phyloP scores from a whole-genome alignment of 2,329 filamentous ascomycete genomes.

The Thielaviopsis punctulata region DNA sequence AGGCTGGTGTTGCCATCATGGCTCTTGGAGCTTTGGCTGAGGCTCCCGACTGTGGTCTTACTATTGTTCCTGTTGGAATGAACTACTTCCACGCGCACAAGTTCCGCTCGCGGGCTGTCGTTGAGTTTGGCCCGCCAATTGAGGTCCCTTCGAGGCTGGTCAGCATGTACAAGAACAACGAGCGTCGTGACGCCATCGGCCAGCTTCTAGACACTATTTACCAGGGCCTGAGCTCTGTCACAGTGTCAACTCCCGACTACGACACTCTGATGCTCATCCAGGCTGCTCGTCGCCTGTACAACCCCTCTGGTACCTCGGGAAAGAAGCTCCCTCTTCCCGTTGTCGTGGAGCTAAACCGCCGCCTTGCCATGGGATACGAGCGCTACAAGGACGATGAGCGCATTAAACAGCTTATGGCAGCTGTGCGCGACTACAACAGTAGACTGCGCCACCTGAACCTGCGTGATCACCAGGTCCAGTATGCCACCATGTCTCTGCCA shows the following conservation, averaged over 20 bases:
- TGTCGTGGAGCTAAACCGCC: constrained; percentile 84
- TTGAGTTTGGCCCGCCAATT: constrained; percentile 84
- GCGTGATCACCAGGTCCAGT: constrained; percentile 86
- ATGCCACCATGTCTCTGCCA: constrained; percentile 65
- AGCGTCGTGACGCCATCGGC: constrained; percentile 74
- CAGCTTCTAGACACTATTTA: constrained; percentile 75
- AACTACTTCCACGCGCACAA: constrained; percentile 99
- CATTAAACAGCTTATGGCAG: constrained; percentile 56
- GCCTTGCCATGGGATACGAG: constrained; percentile 79
- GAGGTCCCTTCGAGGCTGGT: constrained; percentile 71
- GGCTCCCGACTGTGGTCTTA: constrained; percentile 71
- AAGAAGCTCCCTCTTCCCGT: constrained; percentile 85
- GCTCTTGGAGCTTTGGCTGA: constrained; percentile 77
- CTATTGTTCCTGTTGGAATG: constrained; percentile 95
- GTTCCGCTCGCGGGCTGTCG: constrained; percentile 85
- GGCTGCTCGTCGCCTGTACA: constrained; percentile 82
- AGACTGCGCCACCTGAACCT: constrained; percentile 73
- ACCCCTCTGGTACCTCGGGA: constrained; percentile 48
- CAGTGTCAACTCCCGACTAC: constrained; percentile 82
- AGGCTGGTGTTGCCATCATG: constrained; percentile 97
- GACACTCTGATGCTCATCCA: constrained; percentile 95
- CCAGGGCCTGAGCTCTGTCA: constrained; percentile 70
- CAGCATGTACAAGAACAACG: constrained; percentile 65
- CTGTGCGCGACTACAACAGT: constrained; percentile 72
- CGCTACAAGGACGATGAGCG: constrained; percentile 82